phyloP scores from a whole-genome alignment of 2,329 filamentous ascomycete genomes.

The Diaporthe humulicola region DNA sequence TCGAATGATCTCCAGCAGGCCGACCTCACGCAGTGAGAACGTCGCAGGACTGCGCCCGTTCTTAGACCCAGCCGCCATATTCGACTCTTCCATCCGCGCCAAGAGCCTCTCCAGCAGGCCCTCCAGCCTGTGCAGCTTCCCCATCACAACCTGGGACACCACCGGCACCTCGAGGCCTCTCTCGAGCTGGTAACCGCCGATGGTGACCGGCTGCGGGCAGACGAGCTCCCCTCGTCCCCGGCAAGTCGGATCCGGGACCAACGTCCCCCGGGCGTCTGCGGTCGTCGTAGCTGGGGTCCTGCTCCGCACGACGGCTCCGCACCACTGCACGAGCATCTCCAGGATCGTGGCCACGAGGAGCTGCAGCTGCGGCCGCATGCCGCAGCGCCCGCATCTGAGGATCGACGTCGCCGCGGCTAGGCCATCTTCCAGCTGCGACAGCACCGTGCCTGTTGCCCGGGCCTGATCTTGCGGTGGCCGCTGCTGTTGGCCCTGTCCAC shows the following conservation, averaged over 20 bases:
- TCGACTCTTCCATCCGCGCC: background rate
- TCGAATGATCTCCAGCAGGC: background rate
- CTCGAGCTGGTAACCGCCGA: background rate
- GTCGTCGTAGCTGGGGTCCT: no score
- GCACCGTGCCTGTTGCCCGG: background rate
- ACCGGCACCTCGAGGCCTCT: background rate
- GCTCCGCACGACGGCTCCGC: background rate
- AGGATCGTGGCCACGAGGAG: background rate
- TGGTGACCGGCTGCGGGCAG: background rate
- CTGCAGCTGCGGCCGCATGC: background rate
- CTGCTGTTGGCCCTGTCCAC: background rate
- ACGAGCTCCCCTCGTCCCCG: background rate
- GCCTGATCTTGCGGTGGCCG: background rate
- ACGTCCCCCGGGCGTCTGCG: no score
- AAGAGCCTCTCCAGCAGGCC: background rate
- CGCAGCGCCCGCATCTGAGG: background rate
- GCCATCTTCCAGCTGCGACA: background rate
- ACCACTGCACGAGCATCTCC: background rate
- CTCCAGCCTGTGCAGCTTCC: background rate
- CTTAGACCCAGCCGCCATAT: background rate
- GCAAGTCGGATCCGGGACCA: background rate
- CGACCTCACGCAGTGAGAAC: background rate
- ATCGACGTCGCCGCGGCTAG: background rate
- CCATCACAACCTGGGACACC: background rate
- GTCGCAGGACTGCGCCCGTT: background rate